Base-by-base conservation (phyloP, 768 basidiomycete species). In the Pleurotus cornucopiae region DNA sequence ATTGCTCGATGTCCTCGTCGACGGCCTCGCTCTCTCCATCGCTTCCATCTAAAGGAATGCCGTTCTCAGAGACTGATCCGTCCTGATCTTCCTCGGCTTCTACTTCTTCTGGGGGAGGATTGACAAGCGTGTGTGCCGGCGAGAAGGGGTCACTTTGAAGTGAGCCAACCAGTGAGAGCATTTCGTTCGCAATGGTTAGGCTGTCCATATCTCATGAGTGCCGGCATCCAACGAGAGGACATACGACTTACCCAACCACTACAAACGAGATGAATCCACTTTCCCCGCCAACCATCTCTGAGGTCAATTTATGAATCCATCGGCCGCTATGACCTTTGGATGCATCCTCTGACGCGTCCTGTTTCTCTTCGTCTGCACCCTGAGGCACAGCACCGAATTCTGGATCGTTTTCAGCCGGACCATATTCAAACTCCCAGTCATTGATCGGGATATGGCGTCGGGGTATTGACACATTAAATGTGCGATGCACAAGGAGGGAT, bases 401-500 rank as follows among this genome's bases (percentile, higher is more conserved):
- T 7, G 89, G 86, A 60, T 92, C 89, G 61, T 89, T 89, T 66
- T 89, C 89, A 9, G 86, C 83, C 0, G 89, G 78, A 3, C 87
- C 91, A 60, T 92, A 89, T 69, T 95, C 90, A 64, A 96, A 98
- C 56, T 83, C 79, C 86, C 91, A 95, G 57, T 80, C 70, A 30
- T 88, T 85, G 23, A 73, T 76, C 2, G 91, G 91, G 61, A 98
- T 94, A 67, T 97, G 94, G 65, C 91, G 84, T 55, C 89, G 83
- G 2, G 95, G 94, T 70, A 98, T 94, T 16, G 95, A 95, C 14
- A 91, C 89, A 69, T 98, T 98, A 77, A 97, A 98, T 5, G 91
- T 97, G 21, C 85, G 84, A 63, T 94, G 91, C 2, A 94, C 78
- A 34, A 98, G 89, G 13, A 98, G 76, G 1, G 94, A 91, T 53